A percentile compares a stretch with the other conserved stretches of the same genome.
Conservation (phyloP, 2,329 filamentous ascomycete species). For the Botrytis fragariae region DNA sequence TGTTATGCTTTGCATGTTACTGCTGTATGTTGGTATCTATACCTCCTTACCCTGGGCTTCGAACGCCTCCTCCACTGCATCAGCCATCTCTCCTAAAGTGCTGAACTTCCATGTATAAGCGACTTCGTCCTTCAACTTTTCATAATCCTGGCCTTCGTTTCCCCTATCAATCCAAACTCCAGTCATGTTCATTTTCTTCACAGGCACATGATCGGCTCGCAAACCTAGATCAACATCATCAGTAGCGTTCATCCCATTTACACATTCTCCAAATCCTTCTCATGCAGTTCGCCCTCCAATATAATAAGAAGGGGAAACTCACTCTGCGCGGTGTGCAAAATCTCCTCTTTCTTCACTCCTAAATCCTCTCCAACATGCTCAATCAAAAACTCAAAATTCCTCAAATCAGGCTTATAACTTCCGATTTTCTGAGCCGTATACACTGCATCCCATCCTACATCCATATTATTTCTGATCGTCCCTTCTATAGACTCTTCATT, state of each 20-base stretch:
- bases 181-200: conserved; percentile 55
- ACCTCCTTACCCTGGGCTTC: background rate
- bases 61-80: conserved; percentile 25
- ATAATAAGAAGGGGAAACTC: conserved; percentile 25
- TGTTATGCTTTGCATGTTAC: background rate
- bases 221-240: conserved; percentile 34
- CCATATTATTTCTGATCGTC: conserved; percentile 29
- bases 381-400: conserved; percentile 66
- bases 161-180: conserved; percentile 58
- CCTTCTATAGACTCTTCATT: background rate
- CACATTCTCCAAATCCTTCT: background rate
- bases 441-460: conserved; percentile 55
- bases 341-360: conserved; percentile 50
- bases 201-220: conserved; percentile 66
- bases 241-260: background rate
- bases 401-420: conserved; percentile 63
- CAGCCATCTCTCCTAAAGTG: conserved; percentile 43
- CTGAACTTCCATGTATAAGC: conserved; percentile 56
- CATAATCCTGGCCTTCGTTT: conserved; percentile 40
- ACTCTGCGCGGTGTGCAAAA: conserved; percentile 68
- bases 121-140: conserved; percentile 40
- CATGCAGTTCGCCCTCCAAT: background rate
- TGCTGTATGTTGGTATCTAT: background rate
- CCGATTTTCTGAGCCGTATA: conserved; percentile 69
- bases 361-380: conserved; percentile 50